phyloP scores from a whole-genome alignment of 164 flowering plant genomes.

The Stephania cephalantha region DNA sequence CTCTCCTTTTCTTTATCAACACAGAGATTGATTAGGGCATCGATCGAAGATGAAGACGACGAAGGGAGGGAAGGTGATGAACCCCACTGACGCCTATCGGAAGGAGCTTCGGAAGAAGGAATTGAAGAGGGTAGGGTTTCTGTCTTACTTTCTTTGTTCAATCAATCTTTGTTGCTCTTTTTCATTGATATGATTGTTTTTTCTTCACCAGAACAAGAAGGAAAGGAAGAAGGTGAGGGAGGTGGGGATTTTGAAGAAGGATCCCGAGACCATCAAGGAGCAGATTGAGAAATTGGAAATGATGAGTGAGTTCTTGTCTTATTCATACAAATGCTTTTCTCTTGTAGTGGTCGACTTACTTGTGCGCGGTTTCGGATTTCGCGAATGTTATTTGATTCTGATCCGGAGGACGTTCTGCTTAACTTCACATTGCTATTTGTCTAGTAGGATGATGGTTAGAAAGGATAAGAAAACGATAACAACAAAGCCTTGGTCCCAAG shows the following conservation, averaged over 20 bases:
- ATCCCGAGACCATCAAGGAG: constrained; percentile 82
- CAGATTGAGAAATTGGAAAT: constrained; percentile 87
- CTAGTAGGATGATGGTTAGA: neutral
- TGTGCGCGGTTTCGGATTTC: neutral
- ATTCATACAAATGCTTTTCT: neutral
- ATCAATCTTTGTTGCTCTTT: neutral
- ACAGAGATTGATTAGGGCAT: neutral
- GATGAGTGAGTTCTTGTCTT: constrained; percentile 64
- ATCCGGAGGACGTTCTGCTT: neutral
- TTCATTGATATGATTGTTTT: neutral
- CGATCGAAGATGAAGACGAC: constrained; percentile 77
- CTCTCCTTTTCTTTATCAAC: neutral
- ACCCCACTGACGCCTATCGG: constrained; percentile 97
- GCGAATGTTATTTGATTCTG: neutral
- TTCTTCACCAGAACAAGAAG: constrained; percentile 71
- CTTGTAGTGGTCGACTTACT: neutral
- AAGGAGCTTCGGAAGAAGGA: constrained; percentile 93
- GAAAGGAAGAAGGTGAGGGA: constrained; percentile 97
- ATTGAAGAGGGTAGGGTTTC: constrained; percentile 67
- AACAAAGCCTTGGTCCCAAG: too few relatives aligned
- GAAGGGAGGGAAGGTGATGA: constrained; percentile 96
- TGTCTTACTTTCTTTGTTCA: neutral
- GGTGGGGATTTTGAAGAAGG: constrained; percentile 96
- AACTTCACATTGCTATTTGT: neutral
- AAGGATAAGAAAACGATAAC: too few relatives aligned